These are phyloP conservation scores for Globisporangium carolinianum DNA, from an alignment of 352 stramenopile genomes.

Conservation along the genomic window DNA sequence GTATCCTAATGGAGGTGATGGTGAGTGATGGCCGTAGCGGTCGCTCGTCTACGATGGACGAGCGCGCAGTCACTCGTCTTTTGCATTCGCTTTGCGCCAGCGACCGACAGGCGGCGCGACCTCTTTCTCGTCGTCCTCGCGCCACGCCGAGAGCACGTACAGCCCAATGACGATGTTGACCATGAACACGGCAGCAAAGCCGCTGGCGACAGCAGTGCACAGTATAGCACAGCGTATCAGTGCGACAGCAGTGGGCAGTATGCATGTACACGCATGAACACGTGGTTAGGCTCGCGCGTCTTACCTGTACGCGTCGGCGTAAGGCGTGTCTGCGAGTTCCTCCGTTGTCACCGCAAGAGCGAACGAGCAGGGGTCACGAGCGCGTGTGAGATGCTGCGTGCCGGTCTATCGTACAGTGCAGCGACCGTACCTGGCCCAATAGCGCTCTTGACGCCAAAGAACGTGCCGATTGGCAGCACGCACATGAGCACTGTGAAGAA, in stretches of 20 bases:
- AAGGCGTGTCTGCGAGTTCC: too few species aligned
- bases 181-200: slow-evolving; percentile 57
- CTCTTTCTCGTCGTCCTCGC: slow-evolving; percentile 50
- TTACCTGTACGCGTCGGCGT: too few species aligned
- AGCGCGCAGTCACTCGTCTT: slow-evolving; percentile 20
- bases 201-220: slow-evolving; percentile 21
- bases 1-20: too few species aligned
- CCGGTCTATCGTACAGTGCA: too few species aligned
- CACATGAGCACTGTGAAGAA: slow-evolving; percentile 73
- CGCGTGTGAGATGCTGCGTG: too few species aligned
- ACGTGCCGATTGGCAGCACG: slow-evolving; percentile 48
- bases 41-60: neutral
- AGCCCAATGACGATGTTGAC: slow-evolving; percentile 74
- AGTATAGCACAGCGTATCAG: too few species aligned
- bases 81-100: slow-evolving; percentile 29
- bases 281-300: too few species aligned
- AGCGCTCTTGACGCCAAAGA: slow-evolving; percentile 45
- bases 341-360: too few species aligned
- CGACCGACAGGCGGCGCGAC: slow-evolving; percentile 45
- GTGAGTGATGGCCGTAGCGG: too few species aligned
- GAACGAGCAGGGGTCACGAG: too few species aligned
- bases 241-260: too few species aligned
- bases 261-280: too few species aligned
- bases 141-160: slow-evolving; percentile 70
- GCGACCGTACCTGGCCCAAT: slow-evolving; percentile 30